Evolutionary conservation across 345 rosid genomes (phyloP), one percentile per base, ranked within the genome.

Genomic region (Raphanus raphanistrum): DNA sequence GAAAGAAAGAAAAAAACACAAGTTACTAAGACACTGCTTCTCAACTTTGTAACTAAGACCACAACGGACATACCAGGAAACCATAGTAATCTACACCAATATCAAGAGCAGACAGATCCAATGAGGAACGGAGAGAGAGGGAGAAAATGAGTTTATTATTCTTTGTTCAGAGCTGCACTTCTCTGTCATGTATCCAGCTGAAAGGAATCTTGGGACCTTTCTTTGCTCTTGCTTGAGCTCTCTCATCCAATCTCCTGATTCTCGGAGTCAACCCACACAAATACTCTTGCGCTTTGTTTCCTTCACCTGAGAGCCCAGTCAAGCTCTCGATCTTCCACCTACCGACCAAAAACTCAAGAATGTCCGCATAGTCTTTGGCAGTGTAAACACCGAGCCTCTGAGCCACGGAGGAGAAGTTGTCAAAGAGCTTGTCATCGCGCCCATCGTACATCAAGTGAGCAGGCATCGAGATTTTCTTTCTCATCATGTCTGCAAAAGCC

Each of bases 381-480:
- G 97, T 92, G 79, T 94, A 94, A 13, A 94, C 93, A 9, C 92
- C 97, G 0, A 94, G 91, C 62, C 97, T 86, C 80, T 92, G 96
- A 2, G 97, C 98, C 52, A 94, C 97, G 0, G 90, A 82, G 0
- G 97, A 89, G 77, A 84, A 94, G 85, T 94, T 80, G 6, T 90
- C 92, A 26, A 92, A 94, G 35, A 94, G 90, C 61, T 86, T 82
- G 54, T 90, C 86, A 0, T 92, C 88, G 0, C 76, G 81, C 5
- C 98, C 97, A 50, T 94, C 98, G 1, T 86, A 89, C 97, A 94
- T 92, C 85, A 94, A 71, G 80, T 94, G 98, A 28, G 98, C 98
- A 0, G 99, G 99, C 99, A 95, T 95, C 0, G 98, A 81, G 72
- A 95, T 90, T 76, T 90, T 95, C 89, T 95, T 91, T 83, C 86